Percentiles rank a stretch among this genome's conserved stretches.
These are phyloP conservation scores for Gnomoniopsis sp. DNA, from an alignment of 2,329 filamentous ascomycete species.

Conservation along the genomic window DNA sequence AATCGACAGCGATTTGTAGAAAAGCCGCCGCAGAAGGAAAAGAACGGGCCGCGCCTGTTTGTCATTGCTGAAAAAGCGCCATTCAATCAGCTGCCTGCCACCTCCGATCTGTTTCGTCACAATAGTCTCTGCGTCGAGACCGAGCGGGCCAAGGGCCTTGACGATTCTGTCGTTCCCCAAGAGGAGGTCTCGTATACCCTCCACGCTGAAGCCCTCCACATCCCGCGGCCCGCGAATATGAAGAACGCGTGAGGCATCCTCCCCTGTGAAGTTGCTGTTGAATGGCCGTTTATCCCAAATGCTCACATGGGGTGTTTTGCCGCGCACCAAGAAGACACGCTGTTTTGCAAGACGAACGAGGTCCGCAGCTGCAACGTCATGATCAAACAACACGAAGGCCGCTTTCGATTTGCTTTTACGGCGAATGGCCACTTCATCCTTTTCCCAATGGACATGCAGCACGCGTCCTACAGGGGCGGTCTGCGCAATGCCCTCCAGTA, in stretches of 20 bases:
- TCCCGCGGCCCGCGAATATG: not conserved
- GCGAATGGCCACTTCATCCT: not conserved
- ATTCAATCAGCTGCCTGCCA: not conserved
- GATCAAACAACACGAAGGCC: not conserved
- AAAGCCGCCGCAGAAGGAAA: not conserved
- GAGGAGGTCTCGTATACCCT: not conserved
- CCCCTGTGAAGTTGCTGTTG: not conserved
- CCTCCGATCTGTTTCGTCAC: not conserved
- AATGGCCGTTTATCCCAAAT: not conserved
- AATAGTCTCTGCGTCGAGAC: not conserved
- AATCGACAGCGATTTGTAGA: not conserved
- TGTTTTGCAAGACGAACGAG: not conserved
- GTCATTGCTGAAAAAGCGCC: constrained; percentile 2
- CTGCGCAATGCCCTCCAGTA: not conserved
- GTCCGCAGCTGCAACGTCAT: not conserved
- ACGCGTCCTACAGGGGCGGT: constrained; percentile 3
- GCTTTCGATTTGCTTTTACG: not conserved
- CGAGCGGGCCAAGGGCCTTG: not conserved
- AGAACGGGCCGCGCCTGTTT: not conserved
- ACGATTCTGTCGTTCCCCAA: not conserved
- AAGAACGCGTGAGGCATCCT: not conserved
- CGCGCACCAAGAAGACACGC: not conserved
- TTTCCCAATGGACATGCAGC: not conserved
- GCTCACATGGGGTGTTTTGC: not conserved
- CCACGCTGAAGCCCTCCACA: not conserved